A percentile compares a stretch with the other conserved stretches of the same genome.
These are phyloP conservation scores for Apiospora phragmitis DNA, from an alignment of 2,329 filamentous ascomycete species.

Conservation along the genomic window DNA sequence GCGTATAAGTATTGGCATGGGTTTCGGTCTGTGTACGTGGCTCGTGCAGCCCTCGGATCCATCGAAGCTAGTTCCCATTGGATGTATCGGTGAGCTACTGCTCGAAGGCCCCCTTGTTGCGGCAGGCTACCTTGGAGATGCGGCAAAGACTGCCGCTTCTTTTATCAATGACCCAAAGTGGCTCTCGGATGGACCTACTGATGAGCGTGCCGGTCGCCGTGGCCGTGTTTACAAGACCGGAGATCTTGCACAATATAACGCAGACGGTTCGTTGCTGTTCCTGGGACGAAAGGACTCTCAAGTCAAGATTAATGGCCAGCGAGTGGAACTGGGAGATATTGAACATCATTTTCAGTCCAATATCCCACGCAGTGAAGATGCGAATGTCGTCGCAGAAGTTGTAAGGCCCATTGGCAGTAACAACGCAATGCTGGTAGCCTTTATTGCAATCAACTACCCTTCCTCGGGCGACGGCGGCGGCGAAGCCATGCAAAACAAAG, in stretches of 20 bases:
- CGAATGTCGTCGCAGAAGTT: too few relatives aligned
- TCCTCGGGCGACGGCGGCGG: too few relatives aligned
- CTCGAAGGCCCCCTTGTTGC: constrained; percentile 57
- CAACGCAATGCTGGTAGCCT: too few relatives aligned
- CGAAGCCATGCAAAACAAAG: too few relatives aligned
- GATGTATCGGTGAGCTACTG: constrained; percentile 58
- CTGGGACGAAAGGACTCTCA: constrained; percentile 43
- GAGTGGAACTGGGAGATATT: constrained; percentile 43
- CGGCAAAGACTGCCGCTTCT: constrained; percentile 22
- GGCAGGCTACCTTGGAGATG: constrained; percentile 25
- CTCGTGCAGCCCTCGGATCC: constrained; percentile 53
- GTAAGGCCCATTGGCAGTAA: too few relatives aligned
- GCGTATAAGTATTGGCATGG: background rate
- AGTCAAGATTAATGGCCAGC: constrained; percentile 34
- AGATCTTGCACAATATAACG: constrained; percentile 49
- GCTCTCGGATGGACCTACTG: too few relatives aligned
- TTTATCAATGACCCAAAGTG: constrained; percentile 17
- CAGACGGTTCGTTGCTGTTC: constrained; percentile 50
- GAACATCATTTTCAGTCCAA: too few relatives aligned
- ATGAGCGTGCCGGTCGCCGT: too few relatives aligned
- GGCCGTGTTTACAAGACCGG: constrained; percentile 45
- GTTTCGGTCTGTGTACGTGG: constrained; percentile 50
- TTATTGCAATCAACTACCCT: too few relatives aligned
- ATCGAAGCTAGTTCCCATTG: constrained; percentile 51
- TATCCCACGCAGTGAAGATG: constrained; percentile 45